These are phyloP conservation scores for Ceratocystis colombiana DNA, from an alignment of 2,329 filamentous ascomycete species.

Conservation along the genomic window DNA sequence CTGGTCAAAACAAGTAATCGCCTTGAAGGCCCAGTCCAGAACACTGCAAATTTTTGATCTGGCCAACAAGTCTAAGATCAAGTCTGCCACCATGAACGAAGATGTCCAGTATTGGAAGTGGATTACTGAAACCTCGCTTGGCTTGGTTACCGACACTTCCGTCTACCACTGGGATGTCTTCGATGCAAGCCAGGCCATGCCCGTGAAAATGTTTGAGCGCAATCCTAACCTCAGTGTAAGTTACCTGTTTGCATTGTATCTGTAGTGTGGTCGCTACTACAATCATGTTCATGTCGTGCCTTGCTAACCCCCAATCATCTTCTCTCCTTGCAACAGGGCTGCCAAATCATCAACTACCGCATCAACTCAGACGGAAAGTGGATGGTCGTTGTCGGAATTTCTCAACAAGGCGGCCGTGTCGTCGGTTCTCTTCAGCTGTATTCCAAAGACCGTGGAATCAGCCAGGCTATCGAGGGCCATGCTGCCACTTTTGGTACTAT, in stretches of 20 bases:
- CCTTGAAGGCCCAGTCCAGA: slow-evolving; percentile 83
- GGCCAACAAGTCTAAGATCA: slow-evolving; percentile 84
- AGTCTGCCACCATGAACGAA: slow-evolving; percentile 92
- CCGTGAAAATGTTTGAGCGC: slow-evolving; percentile 88
- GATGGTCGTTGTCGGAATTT: slow-evolving; percentile 96
- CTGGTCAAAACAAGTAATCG: slow-evolving; percentile 91
- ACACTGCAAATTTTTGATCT: slow-evolving; percentile 98
- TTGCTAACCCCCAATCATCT: background rate
- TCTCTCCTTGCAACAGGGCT: slow-evolving; percentile 48
- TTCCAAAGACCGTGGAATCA: slow-evolving; percentile 90
- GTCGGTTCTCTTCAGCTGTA: slow-evolving; percentile 96
- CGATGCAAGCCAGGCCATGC: slow-evolving; percentile 65
- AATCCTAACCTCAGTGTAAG: slow-evolving; percentile 78
- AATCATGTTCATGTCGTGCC: background rate
- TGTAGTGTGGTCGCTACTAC: background rate
- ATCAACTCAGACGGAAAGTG: slow-evolving; percentile 93
- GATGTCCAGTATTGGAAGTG: slow-evolving; percentile 99
- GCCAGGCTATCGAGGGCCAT: slow-evolving; percentile 95
- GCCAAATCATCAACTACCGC: slow-evolving; percentile 99
- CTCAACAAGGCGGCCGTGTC: slow-evolving; percentile 82
- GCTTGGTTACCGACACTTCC: slow-evolving; percentile 78
- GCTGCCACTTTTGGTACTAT: slow-evolving; percentile 89
- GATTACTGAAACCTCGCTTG: slow-evolving; percentile 82
- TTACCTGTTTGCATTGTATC: slow-evolving; percentile 26
- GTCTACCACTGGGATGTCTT: slow-evolving; percentile 99